Percentiles rank a stretch among this genome's conserved stretches.
These are phyloP conservation scores for Neurospora sp. DNA, from an alignment of 2,329 filamentous ascomycete species.

Conservation along the genomic window DNA sequence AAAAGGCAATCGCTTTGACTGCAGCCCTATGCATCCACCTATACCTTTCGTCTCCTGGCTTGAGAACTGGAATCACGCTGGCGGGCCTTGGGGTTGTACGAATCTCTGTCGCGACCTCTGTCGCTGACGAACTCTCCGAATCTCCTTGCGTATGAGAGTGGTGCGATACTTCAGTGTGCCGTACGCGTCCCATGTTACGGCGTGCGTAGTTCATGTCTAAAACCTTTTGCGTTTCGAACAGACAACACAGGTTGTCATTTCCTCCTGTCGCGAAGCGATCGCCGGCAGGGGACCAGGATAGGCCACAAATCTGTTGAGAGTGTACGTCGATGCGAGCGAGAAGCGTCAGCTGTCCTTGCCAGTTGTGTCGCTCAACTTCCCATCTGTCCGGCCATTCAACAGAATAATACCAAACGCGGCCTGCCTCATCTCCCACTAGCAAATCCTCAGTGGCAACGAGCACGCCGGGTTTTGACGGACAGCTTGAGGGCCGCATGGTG, in stretches of 20 bases:
- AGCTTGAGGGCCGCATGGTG: conserved; percentile 41
- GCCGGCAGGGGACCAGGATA: conserved; percentile 50
- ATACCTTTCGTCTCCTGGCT: conserved; percentile 52
- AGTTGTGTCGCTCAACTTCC: conserved; percentile 54
- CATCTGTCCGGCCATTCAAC: conserved; percentile 70
- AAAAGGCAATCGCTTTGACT: conserved; percentile 94
- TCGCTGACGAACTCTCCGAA: conserved; percentile 1
- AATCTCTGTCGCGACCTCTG: background rate
- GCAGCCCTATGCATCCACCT: conserved; percentile 74
- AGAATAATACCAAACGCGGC: conserved; percentile 78
- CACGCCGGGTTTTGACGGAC: conserved; percentile 33
- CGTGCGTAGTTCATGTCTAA: conserved; percentile 18
- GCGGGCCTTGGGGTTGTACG: background rate
- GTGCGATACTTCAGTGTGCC: background rate
- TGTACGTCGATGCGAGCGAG: conserved; percentile 70
- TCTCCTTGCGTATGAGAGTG: background rate
- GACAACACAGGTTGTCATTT: conserved; percentile 81
- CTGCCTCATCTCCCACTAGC: conserved; percentile 73
- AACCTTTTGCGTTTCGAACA: conserved; percentile 63
- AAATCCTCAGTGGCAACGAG: conserved; percentile 68
- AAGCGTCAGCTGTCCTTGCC: conserved; percentile 69
- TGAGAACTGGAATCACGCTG: conserved; percentile 26
- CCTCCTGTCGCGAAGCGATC: conserved; percentile 74
- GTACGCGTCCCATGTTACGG: background rate
- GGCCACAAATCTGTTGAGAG: conserved; percentile 80